These are phyloP conservation scores for Populus deltoides DNA, from an alignment of 345 rosid species.

Conservation along the genomic window DNA sequence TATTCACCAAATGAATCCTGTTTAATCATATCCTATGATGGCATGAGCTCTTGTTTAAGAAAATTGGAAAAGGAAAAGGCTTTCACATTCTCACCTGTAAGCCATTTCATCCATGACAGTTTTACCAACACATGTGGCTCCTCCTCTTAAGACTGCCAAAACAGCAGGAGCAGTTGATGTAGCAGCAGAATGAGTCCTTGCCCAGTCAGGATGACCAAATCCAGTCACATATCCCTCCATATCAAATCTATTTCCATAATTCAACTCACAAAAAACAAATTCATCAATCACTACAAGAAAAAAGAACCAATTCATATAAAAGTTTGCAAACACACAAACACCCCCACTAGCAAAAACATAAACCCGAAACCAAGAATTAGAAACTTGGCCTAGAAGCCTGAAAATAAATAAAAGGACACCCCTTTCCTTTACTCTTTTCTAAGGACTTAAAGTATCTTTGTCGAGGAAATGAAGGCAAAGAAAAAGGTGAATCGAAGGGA, in stretches of 20 bases:
- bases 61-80: not conserved
- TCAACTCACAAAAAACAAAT: not conserved
- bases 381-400: not conserved
- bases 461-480: not conserved
- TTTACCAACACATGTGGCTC: conserved; percentile 69
- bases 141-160: conserved; percentile 55
- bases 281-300: no score
- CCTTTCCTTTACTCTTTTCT: no score
- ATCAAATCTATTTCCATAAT: conserved; percentile 56
- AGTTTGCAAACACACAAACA: not conserved
- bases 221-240: conserved; percentile 77
- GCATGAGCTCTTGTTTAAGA: not conserved
- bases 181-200: conserved; percentile 67
- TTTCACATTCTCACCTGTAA: conserved; percentile 48
- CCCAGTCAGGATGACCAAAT: conserved; percentile 96
- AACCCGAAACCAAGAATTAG: conserved; percentile 11
- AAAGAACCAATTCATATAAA: no score
- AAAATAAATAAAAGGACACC: not conserved
- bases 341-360: not conserved
- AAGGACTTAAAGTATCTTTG: no score
- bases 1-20: no score
- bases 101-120: conserved; percentile 98
- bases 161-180: conserved; percentile 69
- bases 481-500: not conserved
- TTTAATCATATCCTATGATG: not conserved